phyloP scores from a whole-genome alignment of 2,329 filamentous ascomycete species.

The Trichoderma guizhouense region DNA sequence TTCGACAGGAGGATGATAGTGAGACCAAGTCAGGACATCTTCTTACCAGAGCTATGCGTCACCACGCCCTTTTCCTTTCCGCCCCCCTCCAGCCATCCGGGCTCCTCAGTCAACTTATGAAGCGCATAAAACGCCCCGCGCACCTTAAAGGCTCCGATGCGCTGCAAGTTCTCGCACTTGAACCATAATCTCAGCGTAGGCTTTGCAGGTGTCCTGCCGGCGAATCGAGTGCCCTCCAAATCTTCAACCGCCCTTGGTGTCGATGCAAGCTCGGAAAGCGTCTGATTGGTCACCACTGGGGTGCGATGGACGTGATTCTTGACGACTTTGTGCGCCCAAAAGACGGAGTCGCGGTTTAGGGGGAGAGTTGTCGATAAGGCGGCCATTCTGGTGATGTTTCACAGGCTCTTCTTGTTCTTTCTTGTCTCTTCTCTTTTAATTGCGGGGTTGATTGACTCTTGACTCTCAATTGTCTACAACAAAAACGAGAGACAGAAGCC shows the following conservation, averaged over 20 bases:
- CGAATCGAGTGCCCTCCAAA: slow-evolving; percentile 54
- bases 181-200: slow-evolving; percentile 78
- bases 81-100: slow-evolving; percentile 58
- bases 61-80: slow-evolving; percentile 68
- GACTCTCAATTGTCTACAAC: neutral
- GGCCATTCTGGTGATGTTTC: slow-evolving; percentile 34
- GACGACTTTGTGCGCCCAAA: slow-evolving; percentile 70
- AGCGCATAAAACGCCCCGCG: slow-evolving; percentile 88
- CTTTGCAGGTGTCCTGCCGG: slow-evolving; percentile 53
- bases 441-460: neutral
- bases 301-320: slow-evolving; percentile 75
- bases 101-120: slow-evolving; percentile 60
- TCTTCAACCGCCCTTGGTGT: slow-evolving; percentile 57
- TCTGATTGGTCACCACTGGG: slow-evolving; percentile 75
- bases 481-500: neutral
- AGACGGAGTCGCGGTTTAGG: slow-evolving; percentile 69
- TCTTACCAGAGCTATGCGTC: slow-evolving; percentile 80
- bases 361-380: slow-evolving; percentile 55
- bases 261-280: slow-evolving; percentile 71
- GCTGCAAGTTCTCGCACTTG: slow-evolving; percentile 94
- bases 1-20: neutral
- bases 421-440: neutral
- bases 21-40: neutral
- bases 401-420: neutral
- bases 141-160: slow-evolving; percentile 88